Evolutionary conservation across 805 yeast genomes (phyloP).

Genomic region (Candida qinlingensis): DNA sequence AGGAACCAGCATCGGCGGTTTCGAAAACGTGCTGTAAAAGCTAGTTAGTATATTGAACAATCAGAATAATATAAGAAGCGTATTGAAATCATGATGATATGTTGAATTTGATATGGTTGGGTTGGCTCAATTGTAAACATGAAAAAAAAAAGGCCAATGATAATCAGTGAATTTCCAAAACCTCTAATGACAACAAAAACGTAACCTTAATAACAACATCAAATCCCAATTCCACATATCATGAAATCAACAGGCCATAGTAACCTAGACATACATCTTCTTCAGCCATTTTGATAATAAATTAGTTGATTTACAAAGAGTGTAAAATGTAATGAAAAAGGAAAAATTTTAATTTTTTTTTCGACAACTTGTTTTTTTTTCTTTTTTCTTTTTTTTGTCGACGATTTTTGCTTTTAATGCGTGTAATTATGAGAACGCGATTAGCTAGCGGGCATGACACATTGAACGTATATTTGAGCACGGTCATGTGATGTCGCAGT

Average conservation of each 20-base stretch:
- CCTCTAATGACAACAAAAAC: neutral
- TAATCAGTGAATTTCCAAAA: neutral
- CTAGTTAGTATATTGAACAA: neutral
- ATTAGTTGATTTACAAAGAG: conserved; percentile 1
- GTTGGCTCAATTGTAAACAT: too few relatives aligned
- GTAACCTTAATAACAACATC: too few relatives aligned
- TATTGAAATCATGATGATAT: neutral
- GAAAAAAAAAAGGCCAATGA: neutral
- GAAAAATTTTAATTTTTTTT: conserved; percentile 6
- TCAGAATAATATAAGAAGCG: too few relatives aligned
- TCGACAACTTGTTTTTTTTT: neutral
- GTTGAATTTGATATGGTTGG: too few relatives aligned
- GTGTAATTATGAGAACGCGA: neutral
- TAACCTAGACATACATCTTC: conserved; percentile 23
- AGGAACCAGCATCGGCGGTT: conserved; percentile 98
- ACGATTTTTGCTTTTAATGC: neutral
- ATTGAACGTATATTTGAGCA: neutral
- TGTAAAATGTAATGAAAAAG: conserved; percentile 4
- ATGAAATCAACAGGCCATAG: too few relatives aligned
- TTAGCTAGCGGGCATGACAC: neutral
- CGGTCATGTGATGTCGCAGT: neutral
- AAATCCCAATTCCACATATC: too few relatives aligned
- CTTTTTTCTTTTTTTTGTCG: neutral
- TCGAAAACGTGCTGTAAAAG: conserved; percentile 78
- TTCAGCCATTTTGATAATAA: conserved; percentile 25